Conservation (phyloP, 2,329 filamentous ascomycete species). For the Cryphonectria naterciae region DNA sequence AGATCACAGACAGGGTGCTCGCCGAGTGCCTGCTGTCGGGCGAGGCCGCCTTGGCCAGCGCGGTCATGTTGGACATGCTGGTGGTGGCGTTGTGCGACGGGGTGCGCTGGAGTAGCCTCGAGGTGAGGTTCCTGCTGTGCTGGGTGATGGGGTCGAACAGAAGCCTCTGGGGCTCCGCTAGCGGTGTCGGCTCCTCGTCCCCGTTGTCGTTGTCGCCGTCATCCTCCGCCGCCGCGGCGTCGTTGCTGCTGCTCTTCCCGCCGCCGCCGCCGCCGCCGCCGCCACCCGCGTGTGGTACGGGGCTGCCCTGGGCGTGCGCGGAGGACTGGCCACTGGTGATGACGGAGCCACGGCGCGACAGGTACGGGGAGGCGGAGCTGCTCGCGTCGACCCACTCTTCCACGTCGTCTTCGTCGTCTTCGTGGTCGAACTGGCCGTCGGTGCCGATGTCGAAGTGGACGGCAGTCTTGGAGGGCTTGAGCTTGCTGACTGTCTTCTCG, state of each 20-base stretch:
- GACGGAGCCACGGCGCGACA: slow-evolving; percentile 54
- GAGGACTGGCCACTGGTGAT: slow-evolving; percentile 55
- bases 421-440: slow-evolving; percentile 47
- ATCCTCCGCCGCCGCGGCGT: slow-evolving; percentile 30
- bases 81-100: slow-evolving; percentile 65
- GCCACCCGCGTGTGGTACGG: slow-evolving; percentile 9
- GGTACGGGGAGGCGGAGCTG: slow-evolving; percentile 63
- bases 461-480: slow-evolving; percentile 50
- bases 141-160: slow-evolving; percentile 47
- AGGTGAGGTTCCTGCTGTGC: slow-evolving; percentile 70
- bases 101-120: slow-evolving; percentile 66
- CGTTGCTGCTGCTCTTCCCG: background rate
- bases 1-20: slow-evolving; percentile 42
- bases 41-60: slow-evolving; percentile 50
- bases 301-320: slow-evolving; percentile 41
- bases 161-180: slow-evolving; percentile 30
- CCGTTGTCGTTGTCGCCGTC: slow-evolving; percentile 19
- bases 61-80: slow-evolving; percentile 66
- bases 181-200: slow-evolving; percentile 28
- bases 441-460: slow-evolving; percentile 68
- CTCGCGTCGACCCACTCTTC: slow-evolving; percentile 71
- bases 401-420: slow-evolving; percentile 52
- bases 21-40: slow-evolving; percentile 33
- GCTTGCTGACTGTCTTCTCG: slow-evolving; percentile 52
- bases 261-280: slow-evolving; percentile 27